These are phyloP conservation scores for Colletotrichum godetiae DNA, from an alignment of 2,329 filamentous ascomycete genomes.

Conservation along the genomic window DNA sequence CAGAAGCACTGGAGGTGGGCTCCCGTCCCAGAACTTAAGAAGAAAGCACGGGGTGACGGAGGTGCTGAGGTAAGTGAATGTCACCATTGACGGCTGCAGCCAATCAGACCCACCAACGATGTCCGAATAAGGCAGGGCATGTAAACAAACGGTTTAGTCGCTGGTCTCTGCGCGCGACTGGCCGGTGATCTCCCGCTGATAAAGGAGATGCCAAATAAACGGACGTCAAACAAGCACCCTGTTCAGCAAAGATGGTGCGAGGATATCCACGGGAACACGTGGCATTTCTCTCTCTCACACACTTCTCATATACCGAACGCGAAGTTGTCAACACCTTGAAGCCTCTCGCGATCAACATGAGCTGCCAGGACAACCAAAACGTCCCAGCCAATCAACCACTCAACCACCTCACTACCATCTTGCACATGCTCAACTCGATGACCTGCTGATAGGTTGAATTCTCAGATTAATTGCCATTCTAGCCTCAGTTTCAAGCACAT, in stretches of 20 bases:
- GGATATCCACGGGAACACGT: neutral
- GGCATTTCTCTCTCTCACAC: neutral
- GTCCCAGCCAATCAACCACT: neutral
- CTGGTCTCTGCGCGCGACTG: slow-evolving; percentile 18
- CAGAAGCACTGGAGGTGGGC: neutral
- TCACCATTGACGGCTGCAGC: slow-evolving; percentile 1
- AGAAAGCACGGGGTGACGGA: no score
- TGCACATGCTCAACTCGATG: neutral
- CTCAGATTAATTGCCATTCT: neutral
- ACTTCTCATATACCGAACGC: neutral
- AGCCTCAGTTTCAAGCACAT: neutral
- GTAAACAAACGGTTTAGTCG: slow-evolving; percentile 33
- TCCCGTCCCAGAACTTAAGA: no score
- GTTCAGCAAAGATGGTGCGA: slow-evolving; percentile 10
- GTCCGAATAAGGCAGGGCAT: slow-evolving; percentile 28
- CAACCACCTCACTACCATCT: neutral
- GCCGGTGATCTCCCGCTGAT: slow-evolving; percentile 16
- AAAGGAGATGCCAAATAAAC: neutral
- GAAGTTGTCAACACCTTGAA: neutral
- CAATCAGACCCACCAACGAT: slow-evolving; percentile 2
- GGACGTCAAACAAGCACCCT: neutral
- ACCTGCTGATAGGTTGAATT: neutral
- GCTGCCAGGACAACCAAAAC: slow-evolving; percentile 25
- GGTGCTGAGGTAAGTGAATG: neutral
- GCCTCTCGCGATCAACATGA: neutral